phyloP scores from a whole-genome alignment of 1,139 yeast species.

The Yamadazyma siamensis region DNA sequence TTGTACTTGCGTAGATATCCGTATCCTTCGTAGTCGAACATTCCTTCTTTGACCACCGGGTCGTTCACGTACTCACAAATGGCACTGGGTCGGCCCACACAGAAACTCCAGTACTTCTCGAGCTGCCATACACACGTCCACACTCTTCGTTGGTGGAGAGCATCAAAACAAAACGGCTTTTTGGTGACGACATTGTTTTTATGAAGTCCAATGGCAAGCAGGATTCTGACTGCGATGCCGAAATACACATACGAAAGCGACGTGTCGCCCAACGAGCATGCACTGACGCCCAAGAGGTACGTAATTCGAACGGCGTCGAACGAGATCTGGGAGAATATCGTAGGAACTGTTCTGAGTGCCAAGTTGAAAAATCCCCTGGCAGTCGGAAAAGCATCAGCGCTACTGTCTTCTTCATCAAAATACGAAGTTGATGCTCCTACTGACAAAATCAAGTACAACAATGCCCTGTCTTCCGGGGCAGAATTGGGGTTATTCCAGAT shows the following conservation, averaged over 20 bases:
- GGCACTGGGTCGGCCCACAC: conserved; percentile 10
- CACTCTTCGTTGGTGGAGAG: conserved; percentile 9
- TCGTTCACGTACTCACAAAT: conserved; percentile 5
- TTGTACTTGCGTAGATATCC: conserved; percentile 5
- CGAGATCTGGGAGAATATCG: conserved; percentile 10
- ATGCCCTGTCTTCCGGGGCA: conserved; percentile 9
- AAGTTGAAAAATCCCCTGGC: conserved; percentile 10
- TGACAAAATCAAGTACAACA: conserved; percentile 10
- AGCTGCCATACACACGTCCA: conserved; percentile 13
- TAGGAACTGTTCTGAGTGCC: conserved; percentile 11
- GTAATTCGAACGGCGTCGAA: conserved; percentile 11
- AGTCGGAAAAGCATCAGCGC: conserved; percentile 11
- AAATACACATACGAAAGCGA: conserved; percentile 10
- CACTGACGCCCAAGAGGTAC: conserved; percentile 9
- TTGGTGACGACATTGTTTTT: conserved; percentile 6
- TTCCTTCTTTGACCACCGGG: conserved; percentile 7
- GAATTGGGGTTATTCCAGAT: conserved; percentile 11
- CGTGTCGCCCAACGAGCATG: conserved; percentile 12
- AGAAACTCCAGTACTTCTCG: conserved; percentile 13
- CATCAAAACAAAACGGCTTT: conserved; percentile 6
- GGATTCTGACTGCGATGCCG: conserved; percentile 11
- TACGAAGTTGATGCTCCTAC: conserved; percentile 13
- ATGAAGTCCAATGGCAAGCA: conserved; percentile 13
- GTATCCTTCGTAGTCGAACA: conserved; percentile 8
- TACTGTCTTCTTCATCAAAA: conserved; percentile 10